Conservation (phyloP, 768 basidiomycete genomes). For the Leucocoprinus sp. region DNA sequence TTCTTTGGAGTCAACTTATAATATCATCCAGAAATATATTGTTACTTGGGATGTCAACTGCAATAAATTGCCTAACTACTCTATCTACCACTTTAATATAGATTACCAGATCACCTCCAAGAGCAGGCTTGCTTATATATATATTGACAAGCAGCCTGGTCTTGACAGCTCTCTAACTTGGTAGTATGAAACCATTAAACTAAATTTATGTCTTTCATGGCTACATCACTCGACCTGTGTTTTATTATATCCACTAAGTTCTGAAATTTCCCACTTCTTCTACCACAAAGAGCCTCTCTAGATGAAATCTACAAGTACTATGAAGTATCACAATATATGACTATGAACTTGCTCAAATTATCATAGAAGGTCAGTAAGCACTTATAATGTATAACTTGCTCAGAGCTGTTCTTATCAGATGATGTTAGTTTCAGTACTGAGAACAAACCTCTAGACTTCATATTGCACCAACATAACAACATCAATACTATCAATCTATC, state of each 20-base stretch:
- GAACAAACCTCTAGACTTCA: slow-evolving; percentile 45
- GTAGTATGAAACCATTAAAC: too few relatives aligned
- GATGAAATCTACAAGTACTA: slow-evolving; percentile 85
- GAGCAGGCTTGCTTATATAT: too few relatives aligned
- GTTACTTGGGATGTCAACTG: too few relatives aligned
- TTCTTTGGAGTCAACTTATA: too few relatives aligned
- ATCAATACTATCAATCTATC: not conserved
- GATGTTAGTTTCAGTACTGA: slow-evolving; percentile 75
- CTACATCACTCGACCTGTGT: slow-evolving; percentile 61
- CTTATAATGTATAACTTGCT: not conserved
- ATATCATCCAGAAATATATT: too few relatives aligned
- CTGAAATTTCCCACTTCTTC: slow-evolving; percentile 79
- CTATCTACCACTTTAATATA: too few relatives aligned
- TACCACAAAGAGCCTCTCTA: slow-evolving; percentile 75
- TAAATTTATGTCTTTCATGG: slow-evolving; percentile 76
- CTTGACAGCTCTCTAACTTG: too few relatives aligned
- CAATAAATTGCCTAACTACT: too few relatives aligned
- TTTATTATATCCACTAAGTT: slow-evolving; percentile 76
- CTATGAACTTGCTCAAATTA: slow-evolving; percentile 69
- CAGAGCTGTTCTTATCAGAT: slow-evolving; percentile 32
- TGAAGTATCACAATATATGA: slow-evolving; percentile 56
- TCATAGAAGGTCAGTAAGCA: slow-evolving; percentile 72
- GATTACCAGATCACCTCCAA: too few relatives aligned
- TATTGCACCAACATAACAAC: slow-evolving; percentile 14
- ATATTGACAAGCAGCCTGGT: too few relatives aligned